These are phyloP conservation scores for Lanmaoa pseudosensibilis DNA, from an alignment of 768 basidiomycete genomes.

Conservation along the genomic window DNA sequence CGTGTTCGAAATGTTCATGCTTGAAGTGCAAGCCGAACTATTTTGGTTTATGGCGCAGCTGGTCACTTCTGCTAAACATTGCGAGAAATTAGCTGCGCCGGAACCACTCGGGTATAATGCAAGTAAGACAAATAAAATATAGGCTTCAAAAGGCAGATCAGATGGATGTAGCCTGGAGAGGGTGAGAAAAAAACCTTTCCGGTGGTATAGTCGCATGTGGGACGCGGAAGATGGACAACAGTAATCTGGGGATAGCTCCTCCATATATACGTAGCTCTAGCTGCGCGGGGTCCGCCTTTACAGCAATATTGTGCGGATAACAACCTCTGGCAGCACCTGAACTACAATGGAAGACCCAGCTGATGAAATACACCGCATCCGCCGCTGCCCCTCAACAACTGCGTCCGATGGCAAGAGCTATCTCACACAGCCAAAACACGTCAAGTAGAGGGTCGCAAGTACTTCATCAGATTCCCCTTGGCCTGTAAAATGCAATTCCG, in stretches of 20 bases:
- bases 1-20: background rate
- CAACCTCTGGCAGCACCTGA: background rate
- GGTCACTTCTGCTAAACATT: slow-evolving; percentile 12
- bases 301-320: background rate
- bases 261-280: background rate
- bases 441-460: background rate
- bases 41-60: background rate
- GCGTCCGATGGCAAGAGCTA: background rate
- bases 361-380: background rate
- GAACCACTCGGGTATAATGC: background rate
- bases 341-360: no score
- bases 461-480: no score
- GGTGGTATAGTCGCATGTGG: slow-evolving; percentile 2
- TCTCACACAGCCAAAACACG: background rate
- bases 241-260: background rate
- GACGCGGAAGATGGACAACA: no score
- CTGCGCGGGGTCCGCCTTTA: no score
- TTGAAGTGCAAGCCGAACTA: slow-evolving; percentile 1
- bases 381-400: no score
- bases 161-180: background rate
- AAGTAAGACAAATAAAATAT: background rate
- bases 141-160: slow-evolving; percentile 5
- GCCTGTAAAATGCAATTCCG: background rate
- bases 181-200: slow-evolving; percentile 5
- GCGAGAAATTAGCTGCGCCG: slow-evolving; percentile 5